Evolutionary conservation across 805 yeast genomes (phyloP).

Genomic region (Metschnikowia noctiluminum): DNA sequence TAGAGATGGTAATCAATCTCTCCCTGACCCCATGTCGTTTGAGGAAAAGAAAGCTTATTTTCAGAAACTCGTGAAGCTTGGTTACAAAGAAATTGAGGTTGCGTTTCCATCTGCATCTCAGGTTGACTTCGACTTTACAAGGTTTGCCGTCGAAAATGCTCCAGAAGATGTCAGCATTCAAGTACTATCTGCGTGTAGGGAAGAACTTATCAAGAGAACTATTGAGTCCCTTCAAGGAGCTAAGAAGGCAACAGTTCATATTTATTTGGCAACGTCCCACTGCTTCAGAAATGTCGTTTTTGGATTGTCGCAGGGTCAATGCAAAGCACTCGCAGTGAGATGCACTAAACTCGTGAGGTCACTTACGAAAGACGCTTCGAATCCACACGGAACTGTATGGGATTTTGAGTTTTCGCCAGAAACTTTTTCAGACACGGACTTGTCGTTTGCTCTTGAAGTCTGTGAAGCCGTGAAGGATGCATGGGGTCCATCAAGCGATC

Average conservation of each 20-base stretch:
- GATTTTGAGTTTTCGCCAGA: constrained; percentile 78
- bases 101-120: constrained; percentile 81
- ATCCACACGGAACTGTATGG: constrained; percentile 57
- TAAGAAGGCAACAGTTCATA: constrained; percentile 70
- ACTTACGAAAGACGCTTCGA: constrained; percentile 67
- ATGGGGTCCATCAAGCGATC: constrained; percentile 65
- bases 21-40: constrained; percentile 84
- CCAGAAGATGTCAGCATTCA: constrained; percentile 78
- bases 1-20: constrained; percentile 81
- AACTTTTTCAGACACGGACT: constrained; percentile 67
- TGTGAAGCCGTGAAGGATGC: constrained; percentile 75
- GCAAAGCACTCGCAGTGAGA: constrained; percentile 57
- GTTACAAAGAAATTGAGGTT: constrained; percentile 82
- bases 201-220: constrained; percentile 66
- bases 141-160: constrained; percentile 67
- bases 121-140: constrained; percentile 75
- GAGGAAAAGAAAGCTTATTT: constrained; percentile 73
- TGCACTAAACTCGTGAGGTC: constrained; percentile 60
- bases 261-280: constrained; percentile 73
- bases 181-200: constrained; percentile 74
- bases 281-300: constrained; percentile 72
- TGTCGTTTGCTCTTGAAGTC: constrained; percentile 59
- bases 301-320: constrained; percentile 56
- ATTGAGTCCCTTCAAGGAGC: constrained; percentile 73
- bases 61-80: constrained; percentile 63